Evolutionary conservation across 177 flowering plant species (phyloP).

Genomic region (Vitis hybrid): DNA sequence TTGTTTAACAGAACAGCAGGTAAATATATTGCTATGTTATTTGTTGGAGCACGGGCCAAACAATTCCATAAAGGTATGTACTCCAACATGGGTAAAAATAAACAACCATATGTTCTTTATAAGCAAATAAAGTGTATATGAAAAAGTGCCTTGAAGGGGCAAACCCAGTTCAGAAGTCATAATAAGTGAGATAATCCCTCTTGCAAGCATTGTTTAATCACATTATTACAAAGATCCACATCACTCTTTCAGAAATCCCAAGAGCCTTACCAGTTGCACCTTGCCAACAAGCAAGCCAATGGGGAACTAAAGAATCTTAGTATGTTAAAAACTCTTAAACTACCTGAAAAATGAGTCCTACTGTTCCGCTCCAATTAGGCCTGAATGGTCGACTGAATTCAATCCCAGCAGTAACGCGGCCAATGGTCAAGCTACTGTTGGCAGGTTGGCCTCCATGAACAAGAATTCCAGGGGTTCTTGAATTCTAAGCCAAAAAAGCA

Average conservation of each 20-base stretch:
- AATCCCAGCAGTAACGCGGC: slow-evolving; percentile 84
- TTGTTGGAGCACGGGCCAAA: background rate
- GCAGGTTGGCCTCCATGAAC: slow-evolving; percentile 82
- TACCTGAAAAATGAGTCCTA: slow-evolving; percentile 92
- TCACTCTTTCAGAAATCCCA: background rate
- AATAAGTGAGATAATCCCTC: no score
- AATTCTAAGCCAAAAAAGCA: slow-evolving; percentile 51
- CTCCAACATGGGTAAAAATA: background rate
- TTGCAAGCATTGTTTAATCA: background rate
- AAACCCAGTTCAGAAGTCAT: background rate
- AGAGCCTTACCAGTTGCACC: background rate
- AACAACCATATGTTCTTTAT: background rate
- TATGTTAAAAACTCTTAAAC: background rate
- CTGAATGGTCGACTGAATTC: slow-evolving; percentile 88
- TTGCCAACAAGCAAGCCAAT: background rate
- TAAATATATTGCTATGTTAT: background rate
- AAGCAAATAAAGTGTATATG: background rate
- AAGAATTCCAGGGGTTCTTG: slow-evolving; percentile 90
- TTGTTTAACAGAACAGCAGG: background rate
- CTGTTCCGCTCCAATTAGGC: slow-evolving; percentile 98
- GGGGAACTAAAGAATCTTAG: background rate
- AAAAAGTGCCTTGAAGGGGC: background rate
- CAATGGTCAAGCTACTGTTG: slow-evolving; percentile 62
- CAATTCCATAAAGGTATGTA: background rate
- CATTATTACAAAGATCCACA: background rate